These are phyloP conservation scores for Solanum etuberosum DNA, from an alignment of 257 asterid species.

Conservation along the genomic window DNA sequence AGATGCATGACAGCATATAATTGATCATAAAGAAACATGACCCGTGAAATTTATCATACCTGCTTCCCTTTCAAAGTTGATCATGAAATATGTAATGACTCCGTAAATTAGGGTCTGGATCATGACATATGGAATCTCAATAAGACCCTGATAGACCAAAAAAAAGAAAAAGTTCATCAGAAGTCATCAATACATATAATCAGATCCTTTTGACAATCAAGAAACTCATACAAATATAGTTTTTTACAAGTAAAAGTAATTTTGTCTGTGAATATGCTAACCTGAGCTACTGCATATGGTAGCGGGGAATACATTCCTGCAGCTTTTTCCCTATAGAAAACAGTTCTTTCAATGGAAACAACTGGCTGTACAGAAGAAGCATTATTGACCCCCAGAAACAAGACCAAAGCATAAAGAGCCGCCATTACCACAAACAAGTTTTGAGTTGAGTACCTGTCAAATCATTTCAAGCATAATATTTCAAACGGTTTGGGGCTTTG, in stretches of 20 bases:
- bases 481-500: neutral
- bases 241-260: neutral
- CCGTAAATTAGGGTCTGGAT: slow-evolving; percentile 56
- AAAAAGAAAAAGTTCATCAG: neutral
- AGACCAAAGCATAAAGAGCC: slow-evolving; percentile 53
- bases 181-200: neutral
- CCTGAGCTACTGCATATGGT: slow-evolving; percentile 83
- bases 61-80: slow-evolving; percentile 62
- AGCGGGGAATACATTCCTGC: slow-evolving; percentile 80
- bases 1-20: neutral
- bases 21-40: neutral
- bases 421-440: slow-evolving; percentile 60
- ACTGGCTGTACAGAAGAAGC: slow-evolving; percentile 82
- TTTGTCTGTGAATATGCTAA: slow-evolving; percentile 5
- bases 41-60: slow-evolving; percentile 15
- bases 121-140: slow-evolving; percentile 70
- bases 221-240: neutral
- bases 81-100: slow-evolving; percentile 69
- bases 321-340: slow-evolving; percentile 83
- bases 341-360: slow-evolving; percentile 69
- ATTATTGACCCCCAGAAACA: slow-evolving; percentile 80
- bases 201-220: neutral
- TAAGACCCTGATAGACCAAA: slow-evolving; percentile 44
- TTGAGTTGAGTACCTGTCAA: slow-evolving; percentile 61
- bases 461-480: neutral